These are phyloP conservation scores for Aspergillus awamori DNA, from an alignment of 2,329 filamentous ascomycete genomes.

Conservation along the genomic window DNA sequence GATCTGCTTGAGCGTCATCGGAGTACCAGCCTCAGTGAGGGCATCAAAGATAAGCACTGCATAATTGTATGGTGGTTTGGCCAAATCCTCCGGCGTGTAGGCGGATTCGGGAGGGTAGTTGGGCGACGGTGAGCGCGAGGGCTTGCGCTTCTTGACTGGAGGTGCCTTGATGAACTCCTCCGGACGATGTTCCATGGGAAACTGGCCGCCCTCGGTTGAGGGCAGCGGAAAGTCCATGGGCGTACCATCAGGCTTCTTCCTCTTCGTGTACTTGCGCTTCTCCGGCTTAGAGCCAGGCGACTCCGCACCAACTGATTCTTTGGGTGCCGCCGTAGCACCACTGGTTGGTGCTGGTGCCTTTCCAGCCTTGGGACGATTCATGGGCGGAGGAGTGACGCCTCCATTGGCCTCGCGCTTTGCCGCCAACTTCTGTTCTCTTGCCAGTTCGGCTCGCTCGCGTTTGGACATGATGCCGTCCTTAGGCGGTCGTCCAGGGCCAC, in stretches of 20 bases:
- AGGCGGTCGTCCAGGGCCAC: constrained; percentile 65
- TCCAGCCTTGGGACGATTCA: constrained; percentile 32
- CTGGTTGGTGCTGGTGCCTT: constrained; percentile 30
- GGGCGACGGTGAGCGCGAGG: constrained; percentile 62
- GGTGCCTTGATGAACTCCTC: constrained; percentile 48
- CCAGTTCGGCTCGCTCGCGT: constrained; percentile 59
- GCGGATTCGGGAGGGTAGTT: constrained; percentile 62
- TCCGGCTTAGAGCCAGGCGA: constrained; percentile 45
- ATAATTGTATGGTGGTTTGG: constrained; percentile 65
- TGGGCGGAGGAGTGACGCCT: constrained; percentile 47
- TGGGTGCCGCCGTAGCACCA: constrained; percentile 18
- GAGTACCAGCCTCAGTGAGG: constrained; percentile 58
- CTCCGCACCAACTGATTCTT: constrained; percentile 40
- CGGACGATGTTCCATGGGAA: constrained; percentile 40
- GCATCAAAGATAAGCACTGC: constrained; percentile 67
- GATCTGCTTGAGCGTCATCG: constrained; percentile 67
- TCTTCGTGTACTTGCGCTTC: constrained; percentile 53
- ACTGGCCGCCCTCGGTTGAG: constrained; percentile 46
- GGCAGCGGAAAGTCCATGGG: constrained; percentile 46
- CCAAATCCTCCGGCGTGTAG: constrained; percentile 65
- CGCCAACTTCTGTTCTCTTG: constrained; percentile 56
- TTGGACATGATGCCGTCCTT: constrained; percentile 71
- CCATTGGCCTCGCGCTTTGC: constrained; percentile 52
- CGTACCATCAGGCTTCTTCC: constrained; percentile 48
- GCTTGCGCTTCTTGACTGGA: constrained; percentile 55